phyloP scores from a whole-genome alignment of 1,284 basidiomycete species.

The Neonothopanus nambi region DNA sequence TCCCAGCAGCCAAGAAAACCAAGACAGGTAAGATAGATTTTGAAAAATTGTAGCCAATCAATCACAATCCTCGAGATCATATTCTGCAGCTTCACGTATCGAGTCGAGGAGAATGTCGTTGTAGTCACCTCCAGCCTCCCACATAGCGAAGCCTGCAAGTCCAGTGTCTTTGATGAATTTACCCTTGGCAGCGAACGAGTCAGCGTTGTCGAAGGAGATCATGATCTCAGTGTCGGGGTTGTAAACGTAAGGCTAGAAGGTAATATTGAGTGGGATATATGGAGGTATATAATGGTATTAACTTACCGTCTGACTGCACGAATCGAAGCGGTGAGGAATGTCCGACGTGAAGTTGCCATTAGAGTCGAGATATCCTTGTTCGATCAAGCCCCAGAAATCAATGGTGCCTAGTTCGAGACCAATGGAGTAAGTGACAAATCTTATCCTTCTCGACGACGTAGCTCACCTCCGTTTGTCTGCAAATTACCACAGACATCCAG shows the following conservation, averaged over 20 bases:
- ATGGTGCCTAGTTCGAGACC: conserved; percentile 30
- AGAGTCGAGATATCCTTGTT: conserved; percentile 40
- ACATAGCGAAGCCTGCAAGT: conserved; percentile 56
- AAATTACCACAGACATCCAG: conserved; percentile 42
- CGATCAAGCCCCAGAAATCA: conserved; percentile 50
- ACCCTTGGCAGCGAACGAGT: conserved; percentile 59
- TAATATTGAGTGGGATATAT: background rate
- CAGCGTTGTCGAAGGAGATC: conserved; percentile 60
- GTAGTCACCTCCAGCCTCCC: conserved; percentile 58
- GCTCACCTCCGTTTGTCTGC: conserved; percentile 20
- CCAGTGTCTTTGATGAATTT: conserved; percentile 45
- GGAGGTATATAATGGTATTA: background rate
- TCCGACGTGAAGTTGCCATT: conserved; percentile 42
- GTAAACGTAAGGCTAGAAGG: conserved; percentile 64
- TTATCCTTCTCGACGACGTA: too few species aligned
- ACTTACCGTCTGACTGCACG: conserved; percentile 57
- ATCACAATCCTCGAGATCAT: conserved; percentile 4
- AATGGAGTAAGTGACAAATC: conserved; percentile 7
- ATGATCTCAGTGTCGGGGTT: conserved; percentile 48
- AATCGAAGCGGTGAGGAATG: conserved; percentile 45
- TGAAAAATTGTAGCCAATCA: too few species aligned
- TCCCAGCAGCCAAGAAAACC: too few species aligned
- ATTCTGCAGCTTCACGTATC: conserved; percentile 41
- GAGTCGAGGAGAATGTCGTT: conserved; percentile 51
- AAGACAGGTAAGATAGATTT: too few species aligned